phyloP scores from a whole-genome alignment of 306 rosid genomes.

The Rosa persica region DNA sequence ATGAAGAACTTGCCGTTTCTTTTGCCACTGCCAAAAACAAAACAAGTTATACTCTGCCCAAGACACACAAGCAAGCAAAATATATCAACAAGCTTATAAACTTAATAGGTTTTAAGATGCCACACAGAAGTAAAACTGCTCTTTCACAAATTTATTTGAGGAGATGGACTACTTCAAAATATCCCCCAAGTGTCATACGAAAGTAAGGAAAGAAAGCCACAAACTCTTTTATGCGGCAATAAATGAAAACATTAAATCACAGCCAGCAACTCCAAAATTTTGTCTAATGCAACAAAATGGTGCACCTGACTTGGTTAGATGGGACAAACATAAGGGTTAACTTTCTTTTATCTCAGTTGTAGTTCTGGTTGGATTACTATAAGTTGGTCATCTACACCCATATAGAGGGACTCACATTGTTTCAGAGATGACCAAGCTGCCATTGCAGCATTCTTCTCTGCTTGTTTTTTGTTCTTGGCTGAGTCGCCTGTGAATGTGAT shows the following conservation, averaged over 20 bases:
- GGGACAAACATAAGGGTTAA: neutral
- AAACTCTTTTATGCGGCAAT: neutral
- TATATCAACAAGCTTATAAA: neutral
- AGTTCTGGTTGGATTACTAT: neutral
- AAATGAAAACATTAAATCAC: neutral
- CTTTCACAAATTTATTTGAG: neutral
- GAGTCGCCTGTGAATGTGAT: slow-evolving; percentile 92
- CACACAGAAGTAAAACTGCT: neutral
- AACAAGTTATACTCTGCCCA: slow-evolving; percentile 19
- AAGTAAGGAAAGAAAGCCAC: neutral
- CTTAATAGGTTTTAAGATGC: neutral
- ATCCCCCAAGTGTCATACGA: neutral
- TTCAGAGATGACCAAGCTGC: slow-evolving; percentile 98
- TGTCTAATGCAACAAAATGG: neutral
- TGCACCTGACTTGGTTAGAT: slow-evolving; percentile 1
- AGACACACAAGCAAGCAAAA: neutral
- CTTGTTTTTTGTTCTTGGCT: slow-evolving; percentile 97
- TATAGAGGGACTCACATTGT: slow-evolving; percentile 63
- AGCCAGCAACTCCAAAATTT: neutral
- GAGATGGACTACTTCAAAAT: neutral
- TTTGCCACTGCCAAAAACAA: slow-evolving; percentile 70
- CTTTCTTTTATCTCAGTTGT: neutral
- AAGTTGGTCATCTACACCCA: neutral
- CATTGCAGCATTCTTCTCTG: slow-evolving; percentile 99
- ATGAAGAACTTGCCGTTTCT: slow-evolving; percentile 81